Evolutionary conservation across 2,329 filamentous ascomycete species (phyloP).

Genomic region (Rhytidhysteron rufulum): DNA sequence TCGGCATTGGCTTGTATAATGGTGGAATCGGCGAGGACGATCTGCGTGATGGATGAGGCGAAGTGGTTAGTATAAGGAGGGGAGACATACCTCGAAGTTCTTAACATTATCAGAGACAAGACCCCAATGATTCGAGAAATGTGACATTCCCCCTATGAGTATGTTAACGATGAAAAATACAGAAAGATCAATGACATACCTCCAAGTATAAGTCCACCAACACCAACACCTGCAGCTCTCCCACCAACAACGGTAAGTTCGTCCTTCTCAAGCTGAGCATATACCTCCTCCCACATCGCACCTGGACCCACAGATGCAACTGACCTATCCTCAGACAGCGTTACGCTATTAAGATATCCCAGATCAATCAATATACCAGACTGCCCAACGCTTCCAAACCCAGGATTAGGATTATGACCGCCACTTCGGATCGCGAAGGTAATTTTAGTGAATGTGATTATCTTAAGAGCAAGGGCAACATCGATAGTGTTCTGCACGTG

Average conservation of each 20-base stretch:
- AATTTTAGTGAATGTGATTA: neutral
- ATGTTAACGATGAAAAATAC: neutral
- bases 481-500: conserved; percentile 1
- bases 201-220: conserved; percentile 19
- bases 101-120: conserved; percentile 11
- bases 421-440: conserved; percentile 12
- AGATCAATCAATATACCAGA: conserved; percentile 13
- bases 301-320: conserved; percentile 14
- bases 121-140: conserved; percentile 11
- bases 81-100: conserved; percentile 13
- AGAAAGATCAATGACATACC: conserved; percentile 2
- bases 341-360: conserved; percentile 4
- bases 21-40: conserved; percentile 34
- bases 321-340: conserved; percentile 1
- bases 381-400: conserved; percentile 8
- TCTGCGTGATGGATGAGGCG: conserved; percentile 7
- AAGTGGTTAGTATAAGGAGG: too few species aligned
- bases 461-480: conserved; percentile 4
- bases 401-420: conserved; percentile 11
- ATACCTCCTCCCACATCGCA: conserved; percentile 17
- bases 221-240: conserved; percentile 22
- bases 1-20: conserved; percentile 31
- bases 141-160: conserved; percentile 10
- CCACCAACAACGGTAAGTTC: conserved; percentile 19
- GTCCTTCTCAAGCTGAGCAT: conserved; percentile 11